Evolutionary conservation across 1,284 basidiomycete species (phyloP).

Genomic region (Uromyces viciae-fabae): DNA sequence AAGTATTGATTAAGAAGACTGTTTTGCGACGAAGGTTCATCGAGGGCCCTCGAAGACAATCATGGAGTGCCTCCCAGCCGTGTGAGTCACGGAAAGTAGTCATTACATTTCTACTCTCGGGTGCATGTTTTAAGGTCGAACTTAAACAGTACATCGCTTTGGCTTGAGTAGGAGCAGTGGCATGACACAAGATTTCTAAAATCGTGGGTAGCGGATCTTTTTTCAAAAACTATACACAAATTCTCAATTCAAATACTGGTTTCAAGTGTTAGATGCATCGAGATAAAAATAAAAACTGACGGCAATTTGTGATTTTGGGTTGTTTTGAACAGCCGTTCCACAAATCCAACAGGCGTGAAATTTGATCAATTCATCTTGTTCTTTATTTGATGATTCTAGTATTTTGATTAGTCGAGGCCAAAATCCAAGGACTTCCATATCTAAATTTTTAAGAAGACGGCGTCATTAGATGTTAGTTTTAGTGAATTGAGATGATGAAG

Average conservation of each 20-base stretch:
- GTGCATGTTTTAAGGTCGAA: constrained; percentile 35
- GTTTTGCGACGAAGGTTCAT: constrained; percentile 37
- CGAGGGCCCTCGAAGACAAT: constrained; percentile 29
- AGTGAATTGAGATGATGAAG: too few relatives aligned
- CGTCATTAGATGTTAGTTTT: too few relatives aligned
- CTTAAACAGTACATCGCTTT: constrained; percentile 44
- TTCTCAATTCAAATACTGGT: not conserved
- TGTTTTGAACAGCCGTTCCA: constrained; percentile 44
- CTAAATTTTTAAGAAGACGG: too few relatives aligned
- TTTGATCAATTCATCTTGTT: constrained; percentile 32
- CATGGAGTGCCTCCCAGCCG: constrained; percentile 30
- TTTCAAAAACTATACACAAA: constrained; percentile 31
- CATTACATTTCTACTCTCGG: constrained; percentile 12
- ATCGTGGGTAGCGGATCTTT: constrained; percentile 35
- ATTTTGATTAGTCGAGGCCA: constrained; percentile 31
- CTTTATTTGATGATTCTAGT: constrained; percentile 5
- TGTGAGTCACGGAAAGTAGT: not conserved
- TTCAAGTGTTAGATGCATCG: not conserved
- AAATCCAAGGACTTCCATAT: constrained; percentile 36
- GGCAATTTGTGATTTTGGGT: constrained; percentile 41
- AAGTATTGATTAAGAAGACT: constrained; percentile 37
- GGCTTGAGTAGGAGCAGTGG: constrained; percentile 17
- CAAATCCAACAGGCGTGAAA: constrained; percentile 45
- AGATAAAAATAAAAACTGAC: not conserved
- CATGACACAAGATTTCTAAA: constrained; percentile 23